phyloP scores from a whole-genome alignment of 768 basidiomycete genomes.

The Nidula microcarpa region DNA sequence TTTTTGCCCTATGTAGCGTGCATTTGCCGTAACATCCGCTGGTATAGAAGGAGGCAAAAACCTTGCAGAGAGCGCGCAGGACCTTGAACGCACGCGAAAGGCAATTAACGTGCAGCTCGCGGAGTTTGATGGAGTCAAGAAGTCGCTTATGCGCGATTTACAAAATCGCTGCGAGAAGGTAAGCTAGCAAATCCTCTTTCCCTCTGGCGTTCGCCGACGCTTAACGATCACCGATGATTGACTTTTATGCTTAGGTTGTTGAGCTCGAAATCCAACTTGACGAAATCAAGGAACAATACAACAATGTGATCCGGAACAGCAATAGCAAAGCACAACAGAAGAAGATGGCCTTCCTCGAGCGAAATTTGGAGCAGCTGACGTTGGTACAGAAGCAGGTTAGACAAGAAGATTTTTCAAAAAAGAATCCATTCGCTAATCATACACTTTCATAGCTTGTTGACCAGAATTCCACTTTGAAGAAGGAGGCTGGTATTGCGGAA shows the following conservation, averaged over 20 bases:
- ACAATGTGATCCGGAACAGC: constrained; percentile 96
- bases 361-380: constrained; percentile 93
- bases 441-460: constrained; percentile 76
- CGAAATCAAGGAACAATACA: constrained; percentile 98
- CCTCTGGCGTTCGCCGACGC: background rate
- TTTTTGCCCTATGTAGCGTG: constrained; percentile 55
- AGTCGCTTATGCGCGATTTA: constrained; percentile 96
- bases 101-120: constrained; percentile 97
- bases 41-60: constrained; percentile 97
- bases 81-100: constrained; percentile 94
- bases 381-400: constrained; percentile 93
- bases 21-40: constrained; percentile 94
- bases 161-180: constrained; percentile 99
- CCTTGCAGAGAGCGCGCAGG: constrained; percentile 94
- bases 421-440: too few relatives aligned
- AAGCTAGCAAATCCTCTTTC: constrained; percentile 5
- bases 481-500: constrained; percentile 95
- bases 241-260: constrained; percentile 65
- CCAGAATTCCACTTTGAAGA: constrained; percentile 96
- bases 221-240: constrained; percentile 5
- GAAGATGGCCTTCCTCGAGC: constrained; percentile 98
- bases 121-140: constrained; percentile 98
- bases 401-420: too few relatives aligned
- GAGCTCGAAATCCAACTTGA: constrained; percentile 98
- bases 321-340: constrained; percentile 98